A percentile compares a stretch with the other conserved stretches of the same genome.
phyloP scores from a whole-genome alignment of 2,329 filamentous ascomycete species.

The Ophidiomyces ophidiicola region DNA sequence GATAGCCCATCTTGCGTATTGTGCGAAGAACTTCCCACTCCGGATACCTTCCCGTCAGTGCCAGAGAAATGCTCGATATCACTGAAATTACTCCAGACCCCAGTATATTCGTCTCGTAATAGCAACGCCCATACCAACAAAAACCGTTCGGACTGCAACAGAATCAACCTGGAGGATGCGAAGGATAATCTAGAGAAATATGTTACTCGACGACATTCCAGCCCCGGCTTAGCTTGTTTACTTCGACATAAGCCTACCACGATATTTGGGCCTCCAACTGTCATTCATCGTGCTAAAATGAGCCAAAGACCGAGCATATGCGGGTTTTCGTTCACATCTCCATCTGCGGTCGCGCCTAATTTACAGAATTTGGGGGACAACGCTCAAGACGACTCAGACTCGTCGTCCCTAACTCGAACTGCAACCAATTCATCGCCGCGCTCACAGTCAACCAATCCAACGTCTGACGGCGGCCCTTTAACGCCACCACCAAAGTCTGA shows the following conservation, averaged over 20 bases:
- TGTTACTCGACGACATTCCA: constrained; percentile 18
- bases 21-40: too few species aligned
- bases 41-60: too few species aligned
- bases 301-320: constrained; percentile 22
- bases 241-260: constrained; percentile 30
- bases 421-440: constrained; percentile 23
- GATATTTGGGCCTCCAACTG: constrained; percentile 30
- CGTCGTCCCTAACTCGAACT: constrained; percentile 22
- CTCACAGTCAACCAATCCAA: constrained; percentile 26
- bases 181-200: not conserved
- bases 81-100: too few species aligned
- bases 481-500: constrained; percentile 10
- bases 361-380: constrained; percentile 21
- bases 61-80: too few species aligned
- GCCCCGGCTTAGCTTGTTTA: constrained; percentile 23
- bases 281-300: constrained; percentile 29
- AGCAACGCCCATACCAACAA: too few species aligned
- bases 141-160: too few species aligned
- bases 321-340: constrained; percentile 21
- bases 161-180: not conserved
- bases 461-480: constrained; percentile 24
- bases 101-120: too few species aligned
- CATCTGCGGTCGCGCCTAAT: constrained; percentile 11
- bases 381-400: constrained; percentile 24
- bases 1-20: too few species aligned